These are phyloP conservation scores for Trametes cingulata DNA, from an alignment of 768 basidiomycete species.

Conservation along the genomic window DNA sequence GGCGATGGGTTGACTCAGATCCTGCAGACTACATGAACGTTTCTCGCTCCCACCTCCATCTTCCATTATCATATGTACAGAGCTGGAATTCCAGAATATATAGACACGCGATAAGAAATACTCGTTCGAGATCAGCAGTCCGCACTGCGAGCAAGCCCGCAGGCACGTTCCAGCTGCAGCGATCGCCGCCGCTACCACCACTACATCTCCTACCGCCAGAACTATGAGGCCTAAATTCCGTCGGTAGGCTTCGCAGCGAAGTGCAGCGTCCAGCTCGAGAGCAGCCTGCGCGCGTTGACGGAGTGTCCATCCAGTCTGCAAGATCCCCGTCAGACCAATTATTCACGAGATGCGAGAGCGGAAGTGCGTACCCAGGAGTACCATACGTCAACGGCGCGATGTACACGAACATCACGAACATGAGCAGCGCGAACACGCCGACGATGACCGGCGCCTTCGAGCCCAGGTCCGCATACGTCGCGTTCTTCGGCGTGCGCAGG, in stretches of 20 bases:
- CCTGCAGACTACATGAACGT: too few relatives aligned
- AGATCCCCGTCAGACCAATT: constrained; percentile 8
- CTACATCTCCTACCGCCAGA: background rate
- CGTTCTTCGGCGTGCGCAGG: constrained; percentile 9
- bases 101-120: background rate
- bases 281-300: constrained; percentile 80
- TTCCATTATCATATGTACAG: background rate
- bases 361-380: constrained; percentile 79
- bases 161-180: background rate
- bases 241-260: constrained; percentile 67
- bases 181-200: background rate
- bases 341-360: background rate
- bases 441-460: constrained; percentile 71
- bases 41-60: too few relatives aligned
- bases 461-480: constrained; percentile 72
- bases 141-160: background rate
- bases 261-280: constrained; percentile 93
- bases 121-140: background rate
- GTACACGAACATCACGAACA: constrained; percentile 72
- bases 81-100: background rate
- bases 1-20: too few relatives aligned
- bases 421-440: constrained; percentile 53
- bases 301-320: constrained; percentile 78
- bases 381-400: constrained; percentile 93
- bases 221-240: background rate